Evolutionary conservation across 2,329 filamentous ascomycete species (phyloP).

Genomic region (Didymellaceae sp.): DNA sequence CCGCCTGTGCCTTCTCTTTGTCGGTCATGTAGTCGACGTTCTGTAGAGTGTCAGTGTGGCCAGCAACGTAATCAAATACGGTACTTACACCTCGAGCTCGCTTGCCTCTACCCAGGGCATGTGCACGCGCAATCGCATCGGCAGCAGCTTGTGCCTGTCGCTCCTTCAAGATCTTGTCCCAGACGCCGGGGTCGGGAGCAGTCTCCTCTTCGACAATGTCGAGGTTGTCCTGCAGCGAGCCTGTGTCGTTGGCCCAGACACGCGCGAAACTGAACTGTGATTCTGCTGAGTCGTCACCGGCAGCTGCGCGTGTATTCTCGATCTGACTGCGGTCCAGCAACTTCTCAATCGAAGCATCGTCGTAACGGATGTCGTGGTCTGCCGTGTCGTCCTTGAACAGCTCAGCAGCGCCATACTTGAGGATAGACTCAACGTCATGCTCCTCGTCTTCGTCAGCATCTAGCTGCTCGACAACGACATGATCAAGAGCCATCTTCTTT

Average conservation of each 20-base stretch:
- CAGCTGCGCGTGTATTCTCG: constrained; percentile 67
- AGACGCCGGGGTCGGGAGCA: constrained; percentile 71
- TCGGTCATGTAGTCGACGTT: constrained; percentile 57
- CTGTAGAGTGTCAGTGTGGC: constrained; percentile 26
- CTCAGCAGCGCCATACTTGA: constrained; percentile 85
- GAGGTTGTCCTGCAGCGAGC: constrained; percentile 68
- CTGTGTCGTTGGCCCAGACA: constrained; percentile 87
- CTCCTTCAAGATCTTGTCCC: constrained; percentile 88
- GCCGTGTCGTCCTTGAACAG: constrained; percentile 79
- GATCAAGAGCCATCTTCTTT: constrained; percentile 94
- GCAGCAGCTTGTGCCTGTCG: constrained; percentile 79
- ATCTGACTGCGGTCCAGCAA: constrained; percentile 86
- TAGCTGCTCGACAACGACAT: constrained; percentile 92
- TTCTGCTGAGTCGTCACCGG: constrained; percentile 70
- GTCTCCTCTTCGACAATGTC: constrained; percentile 62
- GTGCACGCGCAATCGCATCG: constrained; percentile 69
- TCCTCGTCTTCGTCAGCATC: constrained; percentile 80
- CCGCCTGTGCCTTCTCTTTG: constrained; percentile 22
- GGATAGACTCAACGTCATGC: constrained; percentile 83
- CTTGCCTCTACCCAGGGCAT: constrained; percentile 85
- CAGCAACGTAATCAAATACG: neutral
- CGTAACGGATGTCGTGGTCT: constrained; percentile 79
- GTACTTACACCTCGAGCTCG: constrained; percentile 67
- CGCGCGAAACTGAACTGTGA: constrained; percentile 87
- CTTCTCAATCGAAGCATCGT: constrained; percentile 81